Conservation (phyloP, 805 yeast species). For the Candida boidinii region DNA sequence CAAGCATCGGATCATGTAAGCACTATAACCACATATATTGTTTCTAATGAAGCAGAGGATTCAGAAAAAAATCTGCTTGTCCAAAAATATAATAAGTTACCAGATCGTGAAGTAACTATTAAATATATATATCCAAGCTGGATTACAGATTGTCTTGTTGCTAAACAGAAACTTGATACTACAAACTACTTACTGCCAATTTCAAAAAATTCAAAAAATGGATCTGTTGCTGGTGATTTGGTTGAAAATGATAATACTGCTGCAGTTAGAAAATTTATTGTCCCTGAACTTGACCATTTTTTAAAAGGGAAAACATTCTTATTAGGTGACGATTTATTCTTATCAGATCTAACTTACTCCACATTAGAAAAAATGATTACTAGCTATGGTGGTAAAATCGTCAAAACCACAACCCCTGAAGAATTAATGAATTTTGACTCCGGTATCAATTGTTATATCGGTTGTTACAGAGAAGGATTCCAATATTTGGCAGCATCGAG, state of each 20-base stretch:
- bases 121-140: neutral
- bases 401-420: slow-evolving; percentile 9
- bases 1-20: slow-evolving; percentile 54
- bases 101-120: neutral
- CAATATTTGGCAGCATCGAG: slow-evolving; percentile 40
- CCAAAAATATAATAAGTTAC: slow-evolving; percentile 23
- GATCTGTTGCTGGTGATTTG: too few relatives aligned
- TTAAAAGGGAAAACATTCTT: slow-evolving; percentile 39
- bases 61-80: slow-evolving; percentile 58
- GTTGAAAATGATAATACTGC: too few relatives aligned
- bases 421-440: neutral
- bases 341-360: slow-evolving; percentile 34
- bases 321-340: slow-evolving; percentile 44
- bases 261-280: too few relatives aligned
- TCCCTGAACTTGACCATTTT: too few relatives aligned
- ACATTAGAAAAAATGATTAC: slow-evolving; percentile 36
- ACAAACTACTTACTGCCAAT: too few relatives aligned
- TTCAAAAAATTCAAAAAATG: too few relatives aligned
- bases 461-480: slow-evolving; percentile 52
- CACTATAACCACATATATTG: slow-evolving; percentile 69
- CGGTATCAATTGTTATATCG: slow-evolving; percentile 43
- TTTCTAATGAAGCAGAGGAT: slow-evolving; percentile 44
- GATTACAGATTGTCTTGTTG: neutral
- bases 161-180: too few relatives aligned
- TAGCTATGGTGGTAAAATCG: slow-evolving; percentile 46